These are phyloP conservation scores for Trichoderma sp. DNA, from an alignment of 2,329 filamentous ascomycete genomes.

Conservation along the genomic window DNA sequence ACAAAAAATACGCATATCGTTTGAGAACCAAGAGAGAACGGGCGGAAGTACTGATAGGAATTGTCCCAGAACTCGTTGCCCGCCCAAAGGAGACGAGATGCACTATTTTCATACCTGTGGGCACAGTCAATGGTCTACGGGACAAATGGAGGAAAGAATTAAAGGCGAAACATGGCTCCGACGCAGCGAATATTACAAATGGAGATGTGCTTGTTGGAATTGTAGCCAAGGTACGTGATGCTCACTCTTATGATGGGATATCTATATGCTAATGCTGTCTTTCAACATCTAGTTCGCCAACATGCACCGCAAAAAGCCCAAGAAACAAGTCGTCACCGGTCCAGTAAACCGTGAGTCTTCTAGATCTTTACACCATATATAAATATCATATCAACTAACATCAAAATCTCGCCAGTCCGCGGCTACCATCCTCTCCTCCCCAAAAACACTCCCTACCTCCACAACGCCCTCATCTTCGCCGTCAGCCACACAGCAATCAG, in stretches of 20 bases:
- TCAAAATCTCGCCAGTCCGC: constrained; percentile 15
- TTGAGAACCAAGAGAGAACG: constrained; percentile 7
- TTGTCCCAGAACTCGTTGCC: constrained; percentile 19
- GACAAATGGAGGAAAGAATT: constrained; percentile 14
- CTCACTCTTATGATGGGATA: neutral
- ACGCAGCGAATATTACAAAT: constrained; percentile 1
- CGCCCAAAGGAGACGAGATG: constrained; percentile 15
- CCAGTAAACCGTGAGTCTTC: constrained; percentile 1
- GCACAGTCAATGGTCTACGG: constrained; percentile 6
- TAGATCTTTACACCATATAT: no score
- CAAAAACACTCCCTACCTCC: constrained; percentile 21
- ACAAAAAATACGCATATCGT: constrained; percentile 15
- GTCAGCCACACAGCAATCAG: constrained; percentile 10
- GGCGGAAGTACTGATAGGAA: neutral
- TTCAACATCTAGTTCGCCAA: constrained; percentile 14
- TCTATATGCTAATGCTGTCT: neutral
- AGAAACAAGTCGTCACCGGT: constrained; percentile 18
- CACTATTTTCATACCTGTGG: constrained; percentile 9
- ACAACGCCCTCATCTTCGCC: constrained; percentile 23
- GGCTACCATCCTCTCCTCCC: constrained; percentile 22
- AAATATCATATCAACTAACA: neutral
- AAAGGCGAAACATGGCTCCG: constrained; percentile 6
- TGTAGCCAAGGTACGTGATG: constrained; percentile 14
- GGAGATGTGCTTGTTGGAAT: constrained; percentile 21
- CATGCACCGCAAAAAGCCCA: constrained; percentile 20